Evolutionary conservation across 2,329 filamentous ascomycete genomes (phyloP), one percentile per base, ranked within the genome.

Genomic region (Knufia fluminis): DNA sequence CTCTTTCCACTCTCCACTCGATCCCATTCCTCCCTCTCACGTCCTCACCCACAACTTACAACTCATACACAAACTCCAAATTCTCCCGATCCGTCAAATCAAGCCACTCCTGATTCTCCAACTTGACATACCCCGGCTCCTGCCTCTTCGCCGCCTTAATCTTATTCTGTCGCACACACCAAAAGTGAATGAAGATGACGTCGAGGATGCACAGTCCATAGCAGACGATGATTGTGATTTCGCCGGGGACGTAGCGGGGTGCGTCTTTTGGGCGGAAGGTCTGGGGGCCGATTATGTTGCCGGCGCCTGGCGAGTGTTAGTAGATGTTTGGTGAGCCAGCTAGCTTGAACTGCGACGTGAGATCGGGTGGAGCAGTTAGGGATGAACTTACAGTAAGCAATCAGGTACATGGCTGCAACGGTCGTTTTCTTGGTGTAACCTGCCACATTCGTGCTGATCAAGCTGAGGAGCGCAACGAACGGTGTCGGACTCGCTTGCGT

Each of bases 41-140:
- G 6, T n/a, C 7, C 12, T n/a, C n/a, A n/a, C n/a, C n/a, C n/a
- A n/a, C n/a, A n/a, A n/a, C n/a, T 62, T 66, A 78, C 42, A 80
- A 52, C 17, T 71, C 73, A 60, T 85, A 85, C 0, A 76, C 64
- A 59, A 85, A 83, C 60, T 84, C 76, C 1, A 71, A 67, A 52
- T 83, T 85, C 68, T 85, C 81, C 49, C 71, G 66, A 60, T 85
- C 82, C 3, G 80, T 85, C 54, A 85, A 63, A 60, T 85, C 80
- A 50, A 79, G 68, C 65, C 77, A 60, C 69, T 84, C 82, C 63
- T 84, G 80, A 53, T 84, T 83, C 61, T 80, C 77, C 48, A 84
- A 53, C 63, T 74, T 80, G 20, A 70, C 68, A 61, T 85, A 85
- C 1, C 69, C 75, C 0, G 78, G 74, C 45, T 68, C 65, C 1